phyloP scores from a whole-genome alignment of 805 yeast species.

The Kurtzmaniella cleridarum region DNA sequence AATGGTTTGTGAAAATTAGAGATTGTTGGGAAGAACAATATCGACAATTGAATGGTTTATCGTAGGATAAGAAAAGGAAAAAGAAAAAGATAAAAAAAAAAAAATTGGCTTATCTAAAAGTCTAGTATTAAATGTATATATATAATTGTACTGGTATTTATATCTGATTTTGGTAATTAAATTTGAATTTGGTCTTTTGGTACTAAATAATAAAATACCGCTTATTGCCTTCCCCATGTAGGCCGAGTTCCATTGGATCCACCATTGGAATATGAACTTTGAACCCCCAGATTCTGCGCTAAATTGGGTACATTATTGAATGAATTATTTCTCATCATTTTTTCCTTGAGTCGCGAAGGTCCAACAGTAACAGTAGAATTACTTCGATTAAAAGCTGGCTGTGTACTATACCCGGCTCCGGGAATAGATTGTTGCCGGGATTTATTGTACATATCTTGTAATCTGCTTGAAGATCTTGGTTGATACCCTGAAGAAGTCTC shows the following conservation, averaged over 20 bases:
- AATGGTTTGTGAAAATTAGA: slow-evolving; percentile 66
- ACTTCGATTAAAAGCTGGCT: slow-evolving; percentile 15
- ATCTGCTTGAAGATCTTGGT: slow-evolving; percentile 28
- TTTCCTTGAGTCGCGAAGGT: slow-evolving; percentile 20
- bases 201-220: no score
- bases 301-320: not conserved
- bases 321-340: slow-evolving; percentile 17
- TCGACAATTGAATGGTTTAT: slow-evolving; percentile 4
- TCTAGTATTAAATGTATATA: no score
- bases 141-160: no score
- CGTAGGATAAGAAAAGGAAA: no score
- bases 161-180: no score
- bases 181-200: no score
- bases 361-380: slow-evolving; percentile 22
- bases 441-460: slow-evolving; percentile 36
- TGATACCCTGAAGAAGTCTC: slow-evolving; percentile 11
- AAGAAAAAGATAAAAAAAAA: no score
- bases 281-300: slow-evolving; percentile 13
- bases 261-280: slow-evolving; percentile 2
- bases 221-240: slow-evolving; percentile 20
- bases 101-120: no score
- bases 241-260: slow-evolving; percentile 5
- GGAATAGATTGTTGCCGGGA: slow-evolving; percentile 34
- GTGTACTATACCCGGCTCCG: slow-evolving; percentile 24
- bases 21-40: slow-evolving; percentile 58